These are phyloP conservation scores for Acer campestre DNA, from an alignment of 345 rosid species.

Conservation along the genomic window DNA sequence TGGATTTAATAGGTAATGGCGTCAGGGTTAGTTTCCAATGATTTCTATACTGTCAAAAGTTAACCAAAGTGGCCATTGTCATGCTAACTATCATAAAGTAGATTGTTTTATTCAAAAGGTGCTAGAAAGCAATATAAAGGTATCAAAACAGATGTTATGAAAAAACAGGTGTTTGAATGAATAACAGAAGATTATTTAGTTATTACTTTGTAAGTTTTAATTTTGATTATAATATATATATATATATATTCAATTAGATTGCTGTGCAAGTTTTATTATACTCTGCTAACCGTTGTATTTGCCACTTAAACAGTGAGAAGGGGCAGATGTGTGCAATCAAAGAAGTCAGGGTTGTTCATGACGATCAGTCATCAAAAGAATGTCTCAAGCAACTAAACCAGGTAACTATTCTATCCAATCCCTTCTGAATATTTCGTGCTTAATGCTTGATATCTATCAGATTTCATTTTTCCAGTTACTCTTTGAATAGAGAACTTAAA, in stretches of 20 bases:
- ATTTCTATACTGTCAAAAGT: neutral
- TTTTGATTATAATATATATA: no score
- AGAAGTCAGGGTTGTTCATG: constrained; percentile 83
- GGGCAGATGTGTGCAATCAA: constrained; percentile 98
- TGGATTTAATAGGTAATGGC: constrained; percentile 83
- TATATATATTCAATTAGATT: neutral
- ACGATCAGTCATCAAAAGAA: constrained; percentile 83
- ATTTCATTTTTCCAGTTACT: neutral
- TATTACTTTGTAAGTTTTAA: constrained; percentile 6
- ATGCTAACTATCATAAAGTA: no score
- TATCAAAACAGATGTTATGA: neutral
- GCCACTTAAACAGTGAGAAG: constrained; percentile 56
- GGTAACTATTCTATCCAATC: constrained; percentile 40
- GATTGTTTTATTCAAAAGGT: neutral
- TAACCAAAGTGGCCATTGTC: no score
- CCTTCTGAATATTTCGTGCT: neutral
- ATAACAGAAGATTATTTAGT: neutral
- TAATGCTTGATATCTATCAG: constrained; percentile 1
- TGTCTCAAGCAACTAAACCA: constrained; percentile 89
- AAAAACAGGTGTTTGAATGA: neutral
- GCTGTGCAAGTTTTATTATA: neutral
- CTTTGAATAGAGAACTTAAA: neutral
- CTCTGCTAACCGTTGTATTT: constrained; percentile 24
- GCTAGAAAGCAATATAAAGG: neutral
- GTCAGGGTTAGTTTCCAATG: neutral